Evolutionary conservation across 2,329 filamentous ascomycete genomes (phyloP).

Genomic region (Torrubiella hemipterigena): DNA sequence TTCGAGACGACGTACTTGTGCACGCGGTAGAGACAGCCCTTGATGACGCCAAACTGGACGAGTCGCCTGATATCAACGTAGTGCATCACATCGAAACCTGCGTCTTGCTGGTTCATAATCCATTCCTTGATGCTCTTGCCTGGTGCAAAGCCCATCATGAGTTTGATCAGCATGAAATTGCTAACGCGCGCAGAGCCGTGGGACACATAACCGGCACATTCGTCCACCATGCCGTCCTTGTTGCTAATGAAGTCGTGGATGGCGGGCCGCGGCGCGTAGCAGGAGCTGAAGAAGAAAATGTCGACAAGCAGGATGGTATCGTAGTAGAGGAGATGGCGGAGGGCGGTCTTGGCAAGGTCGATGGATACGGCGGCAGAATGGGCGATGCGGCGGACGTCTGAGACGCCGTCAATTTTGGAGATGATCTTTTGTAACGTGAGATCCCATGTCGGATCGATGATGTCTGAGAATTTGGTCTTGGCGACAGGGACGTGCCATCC

Average conservation of each 20-base stretch:
- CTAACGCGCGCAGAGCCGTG: conserved; percentile 28
- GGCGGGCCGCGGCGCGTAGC: conserved; percentile 71
- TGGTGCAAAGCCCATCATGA: conserved; percentile 77
- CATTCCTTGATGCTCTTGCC: conserved; percentile 80
- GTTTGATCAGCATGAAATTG: conserved; percentile 59
- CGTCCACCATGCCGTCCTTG: conserved; percentile 61
- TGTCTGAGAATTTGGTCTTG: conserved; percentile 51
- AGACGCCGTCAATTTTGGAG: conserved; percentile 79
- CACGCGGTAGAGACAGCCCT: conserved; percentile 83
- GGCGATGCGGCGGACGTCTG: conserved; percentile 79
- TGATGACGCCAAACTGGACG: conserved; percentile 92
- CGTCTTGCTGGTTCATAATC: conserved; percentile 62
- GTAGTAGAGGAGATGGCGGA: conserved; percentile 87
- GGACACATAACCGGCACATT: conserved; percentile 78
- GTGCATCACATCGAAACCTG: conserved; percentile 51
- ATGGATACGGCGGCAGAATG: conserved; percentile 76
- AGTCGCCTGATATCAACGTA: conserved; percentile 82
- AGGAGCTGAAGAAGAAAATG: conserved; percentile 86
- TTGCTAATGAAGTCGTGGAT: conserved; percentile 73
- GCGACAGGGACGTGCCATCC: conserved; percentile 84
- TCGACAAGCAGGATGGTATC: conserved; percentile 83
- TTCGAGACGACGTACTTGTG: conserved; percentile 78
- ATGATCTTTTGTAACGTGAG: conserved; percentile 70
- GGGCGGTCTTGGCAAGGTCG: conserved; percentile 71
- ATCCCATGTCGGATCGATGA: conserved; percentile 60